Base-by-base conservation (phyloP, 441 rosid species). In the Viola pubescens region DNA sequence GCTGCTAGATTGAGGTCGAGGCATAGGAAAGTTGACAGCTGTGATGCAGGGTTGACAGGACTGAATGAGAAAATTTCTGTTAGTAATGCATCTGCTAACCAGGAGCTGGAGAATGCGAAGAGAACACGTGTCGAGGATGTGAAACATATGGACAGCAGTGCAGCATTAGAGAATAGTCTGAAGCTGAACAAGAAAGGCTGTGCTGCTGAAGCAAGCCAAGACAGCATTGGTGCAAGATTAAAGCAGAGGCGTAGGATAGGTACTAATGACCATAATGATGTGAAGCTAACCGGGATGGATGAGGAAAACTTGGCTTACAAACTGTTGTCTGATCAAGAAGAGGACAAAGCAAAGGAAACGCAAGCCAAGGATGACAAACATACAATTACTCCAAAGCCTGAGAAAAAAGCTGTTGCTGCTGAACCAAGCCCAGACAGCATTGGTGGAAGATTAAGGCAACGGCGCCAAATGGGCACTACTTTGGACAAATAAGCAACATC, bases 381-480 rank as follows among this genome's bases (percentile, higher is more conserved):
- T 53, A 56, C 43, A n/a, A 63, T 49, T 26, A 19, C 64, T 52
- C 37, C 64, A 37, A 73, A 68, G 50, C 70, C 16, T 7, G 46
- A 45, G 48, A 67, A 67, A 64, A 75, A 73, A 68, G 13, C 73
- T 49, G 5, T 37, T 50, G 9, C 59, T 50, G 42, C 47, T 12
- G 78, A 78, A 55, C 69, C 77, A 51, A 65, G 49, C 70, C 65
- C 64, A 9, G 69, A 77, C 54, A 80, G 84, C 60, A 79, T 75
- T 50, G 81, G 74, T 56, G 78, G 74, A 75, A 79, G 88, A 73
- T 62, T 77, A 43, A 65, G 83, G 59, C 85, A 67, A 73, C 79
- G 85, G 69, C 75, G 72, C 45, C 69, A 50, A 67, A 59, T 39
- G 58, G 52, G 58, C 55, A 60, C 54, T 13, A 12, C 4, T 54